phyloP scores from a whole-genome alignment of 805 yeast species.

The Starmerella etchellsii region DNA sequence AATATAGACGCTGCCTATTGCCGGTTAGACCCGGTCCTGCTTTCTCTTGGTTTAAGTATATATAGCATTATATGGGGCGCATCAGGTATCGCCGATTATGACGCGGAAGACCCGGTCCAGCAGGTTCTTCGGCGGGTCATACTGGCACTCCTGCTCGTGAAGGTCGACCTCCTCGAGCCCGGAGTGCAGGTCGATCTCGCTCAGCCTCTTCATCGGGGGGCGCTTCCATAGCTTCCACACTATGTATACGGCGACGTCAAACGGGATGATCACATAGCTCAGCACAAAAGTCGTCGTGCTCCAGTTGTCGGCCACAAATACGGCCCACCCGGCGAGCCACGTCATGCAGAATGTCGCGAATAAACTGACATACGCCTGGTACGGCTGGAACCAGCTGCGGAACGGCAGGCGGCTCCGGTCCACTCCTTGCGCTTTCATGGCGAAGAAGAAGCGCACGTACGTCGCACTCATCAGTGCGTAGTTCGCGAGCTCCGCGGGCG shows the following conservation, averaged over 20 bases:
- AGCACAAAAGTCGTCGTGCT: constrained; percentile 47
- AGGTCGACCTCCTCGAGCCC: constrained; percentile 48
- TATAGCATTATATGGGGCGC: too few species aligned
- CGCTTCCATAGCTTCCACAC: constrained; percentile 42
- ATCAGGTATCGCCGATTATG: constrained; percentile 20
- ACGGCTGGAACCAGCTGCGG: constrained; percentile 49
- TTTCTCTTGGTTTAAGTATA: too few species aligned
- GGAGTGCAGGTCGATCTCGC: constrained; percentile 40
- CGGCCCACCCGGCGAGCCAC: constrained; percentile 54
- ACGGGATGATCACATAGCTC: constrained; percentile 59
- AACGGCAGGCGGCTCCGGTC: constrained; percentile 38
- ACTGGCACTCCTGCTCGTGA: constrained; percentile 33
- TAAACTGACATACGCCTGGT: constrained; percentile 39
- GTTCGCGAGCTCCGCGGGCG: constrained; percentile 55
- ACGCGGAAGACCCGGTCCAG: constrained; percentile 35
- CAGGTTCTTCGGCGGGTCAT: constrained; percentile 35
- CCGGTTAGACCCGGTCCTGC: too few species aligned
- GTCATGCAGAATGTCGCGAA: constrained; percentile 38
- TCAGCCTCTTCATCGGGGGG: constrained; percentile 35
- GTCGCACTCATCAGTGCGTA: constrained; percentile 46
- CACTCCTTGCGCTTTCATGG: constrained; percentile 41
- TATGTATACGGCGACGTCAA: constrained; percentile 36
- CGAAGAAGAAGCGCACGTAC: constrained; percentile 50
- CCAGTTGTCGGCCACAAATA: constrained; percentile 59
- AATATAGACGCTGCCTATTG: too few species aligned